These are phyloP conservation scores for Colletotrichum neosansevieriae DNA, from an alignment of 2,329 filamentous ascomycete genomes.

Conservation along the genomic window DNA sequence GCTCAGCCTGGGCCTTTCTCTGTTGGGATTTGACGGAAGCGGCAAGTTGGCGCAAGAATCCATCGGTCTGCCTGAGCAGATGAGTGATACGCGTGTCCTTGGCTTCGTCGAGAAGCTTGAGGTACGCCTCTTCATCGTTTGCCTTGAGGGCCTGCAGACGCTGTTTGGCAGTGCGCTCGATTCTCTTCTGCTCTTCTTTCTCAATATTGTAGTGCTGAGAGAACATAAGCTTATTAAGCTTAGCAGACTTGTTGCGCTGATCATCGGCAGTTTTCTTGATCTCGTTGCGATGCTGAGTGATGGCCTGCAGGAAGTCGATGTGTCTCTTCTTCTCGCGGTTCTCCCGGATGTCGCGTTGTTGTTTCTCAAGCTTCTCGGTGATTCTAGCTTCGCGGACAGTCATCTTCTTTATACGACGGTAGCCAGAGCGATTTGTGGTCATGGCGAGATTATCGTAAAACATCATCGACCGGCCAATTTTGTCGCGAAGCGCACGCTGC, in stretches of 20 bases:
- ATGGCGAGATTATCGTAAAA: slow-evolving; percentile 96
- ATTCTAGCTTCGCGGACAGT: slow-evolving; percentile 94
- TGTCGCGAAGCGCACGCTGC: slow-evolving; percentile 86
- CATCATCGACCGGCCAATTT: slow-evolving; percentile 91
- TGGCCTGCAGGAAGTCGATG: slow-evolving; percentile 88
- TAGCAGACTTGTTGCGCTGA: slow-evolving; percentile 82
- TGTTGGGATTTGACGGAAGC: slow-evolving; percentile 96
- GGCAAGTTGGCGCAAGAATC: slow-evolving; percentile 95
- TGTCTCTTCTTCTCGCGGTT: slow-evolving; percentile 98
- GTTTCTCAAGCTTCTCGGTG: slow-evolving; percentile 98
- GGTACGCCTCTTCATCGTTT: slow-evolving; percentile 98
- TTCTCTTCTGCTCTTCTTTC: slow-evolving; percentile 98
- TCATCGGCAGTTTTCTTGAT: slow-evolving; percentile 75
- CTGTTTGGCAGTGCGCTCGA: slow-evolving; percentile 97
- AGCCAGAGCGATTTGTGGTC: slow-evolving; percentile 92
- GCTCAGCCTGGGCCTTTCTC: slow-evolving; percentile 77
- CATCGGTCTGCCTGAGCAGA: slow-evolving; percentile 94
- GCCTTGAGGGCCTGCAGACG: slow-evolving; percentile 99
- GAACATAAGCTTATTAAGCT: slow-evolving; percentile 90
- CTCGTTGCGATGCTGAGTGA: slow-evolving; percentile 84
- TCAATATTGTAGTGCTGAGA: slow-evolving; percentile 95
- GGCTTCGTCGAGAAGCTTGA: slow-evolving; percentile 96
- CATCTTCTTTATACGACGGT: slow-evolving; percentile 97
- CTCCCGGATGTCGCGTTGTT: slow-evolving; percentile 95
- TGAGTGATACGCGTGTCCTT: slow-evolving; percentile 99